Evolutionary conservation across 352 stramenopile genomes (phyloP).

Genomic region (Pseudoperonospora humuli): DNA sequence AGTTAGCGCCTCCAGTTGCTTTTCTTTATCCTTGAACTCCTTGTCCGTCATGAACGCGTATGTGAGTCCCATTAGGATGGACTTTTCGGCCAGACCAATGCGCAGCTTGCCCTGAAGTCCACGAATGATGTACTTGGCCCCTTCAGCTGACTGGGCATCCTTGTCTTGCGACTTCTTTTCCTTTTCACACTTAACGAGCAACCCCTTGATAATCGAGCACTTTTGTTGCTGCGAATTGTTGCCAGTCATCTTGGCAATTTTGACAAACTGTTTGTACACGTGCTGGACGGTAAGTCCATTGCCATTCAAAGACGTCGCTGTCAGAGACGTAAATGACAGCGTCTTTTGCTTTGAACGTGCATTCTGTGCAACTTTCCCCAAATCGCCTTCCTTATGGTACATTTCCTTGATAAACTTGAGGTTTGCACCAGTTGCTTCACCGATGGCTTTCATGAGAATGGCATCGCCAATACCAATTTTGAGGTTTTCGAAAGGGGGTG

Average conservation of each 20-base stretch:
- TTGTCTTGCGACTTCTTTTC: constrained; percentile 51
- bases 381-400: constrained; percentile 94
- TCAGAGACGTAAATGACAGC: constrained; percentile 74
- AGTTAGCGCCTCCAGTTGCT: constrained; percentile 84
- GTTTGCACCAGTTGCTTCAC: constrained; percentile 88
- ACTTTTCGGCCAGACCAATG: constrained; percentile 96
- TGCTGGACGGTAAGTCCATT: constrained; percentile 86
- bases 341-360: constrained; percentile 91
- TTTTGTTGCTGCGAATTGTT: constrained; percentile 96
- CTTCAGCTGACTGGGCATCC: constrained; percentile 64
- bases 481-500: constrained; percentile 94
- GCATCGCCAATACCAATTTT: constrained; percentile 98
- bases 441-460: constrained; percentile 97
- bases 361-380: constrained; percentile 93
- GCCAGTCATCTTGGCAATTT: constrained; percentile 93
- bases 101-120: constrained; percentile 97
- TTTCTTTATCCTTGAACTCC: constrained; percentile 71
- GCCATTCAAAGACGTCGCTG: constrained; percentile 34
- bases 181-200: constrained; percentile 91
- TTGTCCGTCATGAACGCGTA: constrained; percentile 92
- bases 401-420: constrained; percentile 92
- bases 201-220: constrained; percentile 93
- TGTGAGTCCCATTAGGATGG: constrained; percentile 94
- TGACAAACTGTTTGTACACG: constrained; percentile 86
- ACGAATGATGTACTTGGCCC: constrained; percentile 97